Evolutionary conservation across 805 yeast genomes (phyloP), one percentile per base, ranked within the genome.

Genomic region (Hanseniaspora meyeri): DNA sequence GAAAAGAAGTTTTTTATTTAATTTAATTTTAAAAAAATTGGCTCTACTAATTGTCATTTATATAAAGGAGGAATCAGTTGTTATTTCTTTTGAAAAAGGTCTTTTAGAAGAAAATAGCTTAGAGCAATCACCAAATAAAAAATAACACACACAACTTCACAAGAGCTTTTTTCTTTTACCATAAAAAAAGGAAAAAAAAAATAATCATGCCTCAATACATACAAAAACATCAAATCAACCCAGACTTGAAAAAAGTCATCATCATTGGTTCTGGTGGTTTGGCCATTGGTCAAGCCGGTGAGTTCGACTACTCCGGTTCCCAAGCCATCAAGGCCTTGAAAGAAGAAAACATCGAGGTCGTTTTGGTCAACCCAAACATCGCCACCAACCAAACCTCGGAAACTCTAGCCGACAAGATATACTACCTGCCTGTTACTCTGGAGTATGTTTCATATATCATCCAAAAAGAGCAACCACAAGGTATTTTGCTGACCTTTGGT

Each of bases 221-320:
- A 16, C 40, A 51, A 51, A 48, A 48, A 19, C 55, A 51, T 38
- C 39, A 42, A n/a, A 34, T 42, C 9, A 62, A 62, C 24, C 70
- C 71, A 10, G 65, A 68, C 59, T 57, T 68, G 49, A 62, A 68
- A 16, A 65, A 66, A 53, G 96, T 89, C 36, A 79, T 89, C 62
- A 91, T 89, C 58, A 79, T 93, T 66, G 98, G 98, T 66, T 90
- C 97, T 53, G 98, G 98, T 76, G 98, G 98, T 70, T 77, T 93
- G 65, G 87, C 96, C 57, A 93, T 93, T 69, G 98, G 98, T 62
- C 98, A 93, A 76, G 98, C 98, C 61, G 98, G 98, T 72, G 98
- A 93, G 74, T 93, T 93, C 67, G 98, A 93, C 71, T 93, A 93
- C 74, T 89, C 97, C 48, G 98, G 98, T 67, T 88, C 96, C 57